Conservation (phyloP, 345 rosid genomes). For the Psidium friedrichsthalianum region DNA sequence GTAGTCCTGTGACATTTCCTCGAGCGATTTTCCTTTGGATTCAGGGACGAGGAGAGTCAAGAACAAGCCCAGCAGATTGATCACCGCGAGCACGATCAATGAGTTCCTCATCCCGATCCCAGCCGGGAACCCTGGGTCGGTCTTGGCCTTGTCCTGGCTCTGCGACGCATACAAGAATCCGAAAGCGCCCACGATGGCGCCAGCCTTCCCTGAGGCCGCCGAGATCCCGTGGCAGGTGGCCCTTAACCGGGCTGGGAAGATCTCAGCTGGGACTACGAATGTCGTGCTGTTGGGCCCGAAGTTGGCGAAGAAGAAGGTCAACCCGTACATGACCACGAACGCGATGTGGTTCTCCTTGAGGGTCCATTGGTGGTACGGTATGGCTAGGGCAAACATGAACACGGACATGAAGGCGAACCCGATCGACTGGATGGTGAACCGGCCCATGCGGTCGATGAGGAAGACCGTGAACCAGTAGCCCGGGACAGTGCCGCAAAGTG, state of each 20-base stretch:
- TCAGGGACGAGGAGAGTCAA: slow-evolving; percentile 16
- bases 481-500: slow-evolving; percentile 14
- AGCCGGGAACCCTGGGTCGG: slow-evolving; percentile 6
- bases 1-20: slow-evolving; percentile 1
- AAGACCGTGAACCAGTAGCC: slow-evolving; percentile 20
- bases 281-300: slow-evolving; percentile 11
- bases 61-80: slow-evolving; percentile 5
- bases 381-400: slow-evolving; percentile 16
- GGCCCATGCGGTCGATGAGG: slow-evolving; percentile 12
- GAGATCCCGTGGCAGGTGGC: slow-evolving; percentile 13
- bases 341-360: neutral
- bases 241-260: slow-evolving; percentile 6
- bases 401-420: slow-evolving; percentile 16
- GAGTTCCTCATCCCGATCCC: slow-evolving; percentile 9
- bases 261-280: slow-evolving; percentile 5
- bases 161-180: slow-evolving; percentile 7
- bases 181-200: slow-evolving; percentile 8
- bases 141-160: slow-evolving; percentile 5
- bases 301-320: slow-evolving; percentile 9
- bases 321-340: slow-evolving; percentile 1
- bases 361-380: slow-evolving; percentile 15
- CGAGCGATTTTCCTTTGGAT: slow-evolving; percentile 11
- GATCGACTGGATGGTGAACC: slow-evolving; percentile 14
- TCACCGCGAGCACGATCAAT: slow-evolving; percentile 4
- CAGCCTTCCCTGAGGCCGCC: slow-evolving; percentile 7